phyloP scores from a whole-genome alignment of 2,329 filamentous ascomycete genomes.

The Claviceps arundinis region DNA sequence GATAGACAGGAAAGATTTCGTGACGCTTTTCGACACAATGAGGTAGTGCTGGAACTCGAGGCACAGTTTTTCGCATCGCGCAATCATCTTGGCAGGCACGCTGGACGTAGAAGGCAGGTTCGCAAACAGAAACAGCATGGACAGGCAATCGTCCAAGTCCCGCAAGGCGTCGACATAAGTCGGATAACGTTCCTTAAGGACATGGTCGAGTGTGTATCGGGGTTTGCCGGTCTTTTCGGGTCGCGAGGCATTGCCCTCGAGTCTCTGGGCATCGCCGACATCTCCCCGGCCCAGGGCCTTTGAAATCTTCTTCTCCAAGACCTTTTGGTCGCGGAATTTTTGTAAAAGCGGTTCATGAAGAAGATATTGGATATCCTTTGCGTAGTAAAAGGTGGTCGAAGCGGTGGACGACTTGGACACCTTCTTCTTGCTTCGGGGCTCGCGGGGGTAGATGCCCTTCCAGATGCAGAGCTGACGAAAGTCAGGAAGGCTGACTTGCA shows the following conservation, averaged over 20 bases:
- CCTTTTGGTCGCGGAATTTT: slow-evolving; percentile 96
- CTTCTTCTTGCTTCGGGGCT: slow-evolving; percentile 95
- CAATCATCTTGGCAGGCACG: slow-evolving; percentile 90
- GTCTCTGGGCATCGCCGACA: slow-evolving; percentile 70
- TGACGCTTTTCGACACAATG: slow-evolving; percentile 78
- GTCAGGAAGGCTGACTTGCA: slow-evolving; percentile 92
- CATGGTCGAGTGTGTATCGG: slow-evolving; percentile 82
- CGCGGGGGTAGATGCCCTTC: slow-evolving; percentile 97
- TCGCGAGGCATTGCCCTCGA: slow-evolving; percentile 75
- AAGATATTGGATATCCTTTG: slow-evolving; percentile 96
- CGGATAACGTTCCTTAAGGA: too few relatives aligned
- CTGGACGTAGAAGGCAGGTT: slow-evolving; percentile 83
- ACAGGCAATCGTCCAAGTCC: slow-evolving; percentile 91
- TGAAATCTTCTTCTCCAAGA: slow-evolving; percentile 93
- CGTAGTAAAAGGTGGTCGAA: slow-evolving; percentile 81
- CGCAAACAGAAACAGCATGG: slow-evolving; percentile 94
- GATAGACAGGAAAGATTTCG: slow-evolving; percentile 94
- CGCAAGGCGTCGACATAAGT: slow-evolving; percentile 88
- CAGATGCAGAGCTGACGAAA: slow-evolving; percentile 98
- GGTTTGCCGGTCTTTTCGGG: slow-evolving; percentile 86
- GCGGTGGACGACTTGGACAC: slow-evolving; percentile 80
- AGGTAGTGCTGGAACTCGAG: slow-evolving; percentile 98
- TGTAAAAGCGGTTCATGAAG: slow-evolving; percentile 87
- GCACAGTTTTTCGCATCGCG: slow-evolving; percentile 81
- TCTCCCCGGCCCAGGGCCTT: slow-evolving; percentile 85